Evolutionary conservation across 1,284 basidiomycete species (phyloP), one percentile per base, ranked within the genome.

Genomic region (Cryptococcus sp.): DNA sequence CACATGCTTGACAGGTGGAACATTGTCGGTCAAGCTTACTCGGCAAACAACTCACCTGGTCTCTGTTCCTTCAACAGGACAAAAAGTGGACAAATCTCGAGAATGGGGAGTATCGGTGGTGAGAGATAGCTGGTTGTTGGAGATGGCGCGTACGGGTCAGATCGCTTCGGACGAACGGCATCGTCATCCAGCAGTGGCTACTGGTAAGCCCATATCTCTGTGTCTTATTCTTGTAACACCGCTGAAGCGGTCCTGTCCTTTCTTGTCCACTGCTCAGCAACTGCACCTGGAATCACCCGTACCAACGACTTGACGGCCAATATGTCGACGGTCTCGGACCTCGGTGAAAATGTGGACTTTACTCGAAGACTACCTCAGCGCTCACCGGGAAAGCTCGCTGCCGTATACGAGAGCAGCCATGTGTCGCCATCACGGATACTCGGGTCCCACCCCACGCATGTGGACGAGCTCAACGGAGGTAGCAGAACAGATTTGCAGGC

Each of bases 31-130:
- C 23, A 69, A 68, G 55, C 59, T 76, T 27, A 68, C 66, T 55
- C 58, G 66, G 27, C 58, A 63, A 15, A 71, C 69, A 0, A 75
- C 76, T 1, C 76, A 79, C 50, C 57, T 79, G 5, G 58, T 78
- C 30, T 67, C 69, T 25, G 63, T 62, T 1, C 50, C 58, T 17
- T 63, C 61, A 0, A 47, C 60, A 2, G 70, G 72, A 3, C 52
- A 57, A 16, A 78, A 79, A 63, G 72, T 69, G 25, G 56, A 65
- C 1, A 71, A 70, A 54, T 71, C 73, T 0, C 50, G 52, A 5
- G 69, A 72, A 52, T 76, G 75, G 76, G 71, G 72, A 1, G 58
- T 76, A 3, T 60, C 59, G 10, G 66, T 73, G 3, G 65, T 78
- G 41, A 58, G 61, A 8, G 63, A 73, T 6, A 63, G 61, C 16